Evolutionary conservation across 495 filamentous ascomycete species (phyloP).

Genomic region (Diplogelasinospora grovesii): DNA sequence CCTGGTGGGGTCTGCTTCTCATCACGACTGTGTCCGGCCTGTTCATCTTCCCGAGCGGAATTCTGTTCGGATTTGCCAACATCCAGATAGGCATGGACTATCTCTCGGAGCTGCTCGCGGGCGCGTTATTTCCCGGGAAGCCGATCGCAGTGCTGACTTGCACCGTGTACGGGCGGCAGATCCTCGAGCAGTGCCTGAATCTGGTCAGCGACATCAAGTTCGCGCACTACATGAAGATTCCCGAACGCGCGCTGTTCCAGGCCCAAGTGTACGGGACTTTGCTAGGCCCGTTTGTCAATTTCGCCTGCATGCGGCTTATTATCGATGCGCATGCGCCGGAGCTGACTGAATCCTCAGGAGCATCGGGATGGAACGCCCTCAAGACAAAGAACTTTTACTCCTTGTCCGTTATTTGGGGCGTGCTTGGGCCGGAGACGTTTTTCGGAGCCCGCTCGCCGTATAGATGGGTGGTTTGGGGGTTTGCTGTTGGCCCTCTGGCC

Average conservation of each 20-base stretch:
- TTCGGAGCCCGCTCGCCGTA: slow-evolving; percentile 3
- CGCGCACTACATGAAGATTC: slow-evolving; percentile 37
- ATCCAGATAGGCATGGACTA: slow-evolving; percentile 18
- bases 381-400: slow-evolving; percentile 16
- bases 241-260: slow-evolving; percentile 31
- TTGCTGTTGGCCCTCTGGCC: slow-evolving; percentile 8
- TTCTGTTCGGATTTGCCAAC: slow-evolving; percentile 22
- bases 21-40: slow-evolving; percentile 26
- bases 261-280: slow-evolving; percentile 33
- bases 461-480: slow-evolving; percentile 8
- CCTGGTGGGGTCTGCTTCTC: slow-evolving; percentile 48
- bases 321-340: slow-evolving; percentile 7
- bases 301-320: slow-evolving; percentile 25
- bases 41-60: slow-evolving; percentile 16
- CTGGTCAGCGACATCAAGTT: slow-evolving; percentile 26
- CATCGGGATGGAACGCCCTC: slow-evolving; percentile 5
- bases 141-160: slow-evolving; percentile 22
- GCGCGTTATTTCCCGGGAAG: slow-evolving; percentile 18
- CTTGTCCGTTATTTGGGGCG: slow-evolving; percentile 15
- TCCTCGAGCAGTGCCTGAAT: slow-evolving; percentile 24
- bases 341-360: slow-evolving; percentile 3
- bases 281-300: slow-evolving; percentile 31
- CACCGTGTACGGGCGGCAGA: slow-evolving; percentile 20
- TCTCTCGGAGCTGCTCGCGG: slow-evolving; percentile 25
- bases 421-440: slow-evolving; percentile 7